These are phyloP conservation scores for Leishmania tropica DNA, from an alignment of 208 protist genomes.

Conservation along the genomic window DNA sequence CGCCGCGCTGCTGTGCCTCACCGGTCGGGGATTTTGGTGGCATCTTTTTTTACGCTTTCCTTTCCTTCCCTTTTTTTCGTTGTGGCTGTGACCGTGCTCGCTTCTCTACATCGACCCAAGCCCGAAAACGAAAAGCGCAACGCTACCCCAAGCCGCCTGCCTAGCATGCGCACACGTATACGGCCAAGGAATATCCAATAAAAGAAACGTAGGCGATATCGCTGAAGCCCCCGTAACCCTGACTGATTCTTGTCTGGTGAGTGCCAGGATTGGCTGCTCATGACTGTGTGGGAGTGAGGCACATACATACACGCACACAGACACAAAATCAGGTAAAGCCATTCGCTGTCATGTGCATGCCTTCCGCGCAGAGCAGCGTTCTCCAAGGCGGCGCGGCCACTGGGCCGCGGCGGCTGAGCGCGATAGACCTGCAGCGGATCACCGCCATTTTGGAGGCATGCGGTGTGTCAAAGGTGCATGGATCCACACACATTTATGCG, in stretches of 20 bases:
- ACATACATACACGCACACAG: neutral
- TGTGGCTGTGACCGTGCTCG: neutral
- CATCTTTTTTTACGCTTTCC: neutral
- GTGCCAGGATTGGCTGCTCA: neutral
- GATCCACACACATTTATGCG: conserved; percentile 64
- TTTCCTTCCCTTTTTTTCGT: too few relatives aligned
- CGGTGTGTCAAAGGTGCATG: conserved; percentile 44
- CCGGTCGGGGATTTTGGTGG: neutral
- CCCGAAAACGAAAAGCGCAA: neutral
- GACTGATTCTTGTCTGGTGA: neutral
- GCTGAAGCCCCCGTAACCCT: neutral
- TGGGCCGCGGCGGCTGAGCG: neutral
- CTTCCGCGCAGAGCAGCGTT: neutral
- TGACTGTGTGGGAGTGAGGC: neutral
- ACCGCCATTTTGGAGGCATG: conserved; percentile 48
- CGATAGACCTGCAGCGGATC: conserved; percentile 37
- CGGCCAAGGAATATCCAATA: neutral
- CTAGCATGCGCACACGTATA: neutral
- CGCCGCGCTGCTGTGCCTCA: neutral
- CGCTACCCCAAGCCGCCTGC: neutral
- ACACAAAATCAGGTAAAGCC: neutral
- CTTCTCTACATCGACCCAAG: neutral
- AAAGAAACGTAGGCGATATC: neutral
- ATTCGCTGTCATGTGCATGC: neutral
- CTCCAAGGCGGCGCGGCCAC: neutral